Evolutionary conservation across 2,329 filamentous ascomycete genomes (phyloP).

Genomic region (Metarhizium rileyi): DNA sequence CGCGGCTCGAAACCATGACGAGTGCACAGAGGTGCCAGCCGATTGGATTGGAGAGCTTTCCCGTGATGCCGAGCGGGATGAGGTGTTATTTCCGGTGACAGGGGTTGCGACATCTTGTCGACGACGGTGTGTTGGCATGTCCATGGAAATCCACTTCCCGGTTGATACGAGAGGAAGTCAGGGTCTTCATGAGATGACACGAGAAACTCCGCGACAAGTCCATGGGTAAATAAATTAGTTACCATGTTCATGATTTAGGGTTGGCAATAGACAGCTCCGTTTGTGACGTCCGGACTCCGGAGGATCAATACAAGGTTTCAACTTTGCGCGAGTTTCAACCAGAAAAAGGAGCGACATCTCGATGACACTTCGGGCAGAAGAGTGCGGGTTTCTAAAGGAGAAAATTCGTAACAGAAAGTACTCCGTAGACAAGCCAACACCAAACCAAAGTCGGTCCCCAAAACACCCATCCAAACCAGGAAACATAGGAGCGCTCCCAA

Average conservation of each 20-base stretch:
- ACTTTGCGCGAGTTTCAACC: too few relatives aligned
- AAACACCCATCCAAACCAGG: too few relatives aligned
- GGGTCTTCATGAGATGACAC: conserved; percentile 1
- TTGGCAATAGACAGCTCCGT: not conserved
- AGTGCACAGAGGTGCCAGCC: not conserved
- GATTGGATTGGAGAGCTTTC: not conserved
- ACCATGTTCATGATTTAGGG: not conserved
- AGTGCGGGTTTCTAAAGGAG: too few relatives aligned
- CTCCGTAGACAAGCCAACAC: too few relatives aligned
- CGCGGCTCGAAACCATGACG: not conserved
- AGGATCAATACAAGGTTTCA: too few relatives aligned
- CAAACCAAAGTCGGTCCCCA: too few relatives aligned
- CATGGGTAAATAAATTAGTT: too few relatives aligned
- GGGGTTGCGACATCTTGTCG: not conserved
- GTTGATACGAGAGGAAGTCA: conserved; percentile 19
- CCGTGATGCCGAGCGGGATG: not conserved
- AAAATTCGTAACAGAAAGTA: too few relatives aligned
- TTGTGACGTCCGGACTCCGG: too few relatives aligned
- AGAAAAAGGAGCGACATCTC: too few relatives aligned
- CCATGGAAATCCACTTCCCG: conserved; percentile 8
- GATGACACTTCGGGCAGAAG: too few relatives aligned
- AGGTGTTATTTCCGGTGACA: not conserved
- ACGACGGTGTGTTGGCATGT: not conserved
- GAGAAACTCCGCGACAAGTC: not conserved
- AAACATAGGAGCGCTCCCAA: too few relatives aligned